Conservation (phyloP, 805 yeast species). For the Yamadazyma sp. region DNA sequence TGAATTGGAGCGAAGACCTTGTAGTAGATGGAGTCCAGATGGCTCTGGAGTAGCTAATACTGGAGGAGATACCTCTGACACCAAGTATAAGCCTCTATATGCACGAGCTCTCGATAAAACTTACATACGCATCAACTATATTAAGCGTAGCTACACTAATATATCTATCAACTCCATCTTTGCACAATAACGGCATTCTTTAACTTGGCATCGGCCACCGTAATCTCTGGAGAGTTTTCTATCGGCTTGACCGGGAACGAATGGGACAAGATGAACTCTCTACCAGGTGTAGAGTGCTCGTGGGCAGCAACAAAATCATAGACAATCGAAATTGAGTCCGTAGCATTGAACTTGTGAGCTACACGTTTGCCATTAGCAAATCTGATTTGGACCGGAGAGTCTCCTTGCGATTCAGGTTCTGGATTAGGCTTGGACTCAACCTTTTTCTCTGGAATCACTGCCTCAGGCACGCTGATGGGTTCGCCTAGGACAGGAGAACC, state of each 20-base stretch:
- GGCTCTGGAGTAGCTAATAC: too few relatives aligned
- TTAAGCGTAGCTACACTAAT: neutral
- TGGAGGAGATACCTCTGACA: too few relatives aligned
- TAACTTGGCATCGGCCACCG: conserved; percentile 74
- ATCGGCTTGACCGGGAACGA: conserved; percentile 82
- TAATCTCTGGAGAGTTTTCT: conserved; percentile 47
- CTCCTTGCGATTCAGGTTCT: conserved; percentile 48
- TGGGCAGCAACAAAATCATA: conserved; percentile 63
- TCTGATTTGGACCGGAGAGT: conserved; percentile 76
- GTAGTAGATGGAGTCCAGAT: too few relatives aligned
- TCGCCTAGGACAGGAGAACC: conserved; percentile 91
- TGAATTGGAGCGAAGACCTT: too few relatives aligned
- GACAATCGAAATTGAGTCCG: conserved; percentile 62
- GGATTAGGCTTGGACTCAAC: conserved; percentile 17
- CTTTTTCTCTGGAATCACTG: conserved; percentile 16
- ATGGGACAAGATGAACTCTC: conserved; percentile 66
- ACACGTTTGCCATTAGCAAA: conserved; percentile 77
- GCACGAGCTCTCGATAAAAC: too few relatives aligned
- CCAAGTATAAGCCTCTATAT: too few relatives aligned
- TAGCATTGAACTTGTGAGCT: conserved; percentile 60
- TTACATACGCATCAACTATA: too few relatives aligned
- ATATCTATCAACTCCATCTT: conserved; percentile 56
- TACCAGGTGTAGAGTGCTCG: conserved; percentile 44
- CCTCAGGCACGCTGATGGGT: conserved; percentile 31
- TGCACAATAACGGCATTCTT: conserved; percentile 87